Conservation (phyloP, 805 yeast species). For the Sugiyamaella valdiviana region DNA sequence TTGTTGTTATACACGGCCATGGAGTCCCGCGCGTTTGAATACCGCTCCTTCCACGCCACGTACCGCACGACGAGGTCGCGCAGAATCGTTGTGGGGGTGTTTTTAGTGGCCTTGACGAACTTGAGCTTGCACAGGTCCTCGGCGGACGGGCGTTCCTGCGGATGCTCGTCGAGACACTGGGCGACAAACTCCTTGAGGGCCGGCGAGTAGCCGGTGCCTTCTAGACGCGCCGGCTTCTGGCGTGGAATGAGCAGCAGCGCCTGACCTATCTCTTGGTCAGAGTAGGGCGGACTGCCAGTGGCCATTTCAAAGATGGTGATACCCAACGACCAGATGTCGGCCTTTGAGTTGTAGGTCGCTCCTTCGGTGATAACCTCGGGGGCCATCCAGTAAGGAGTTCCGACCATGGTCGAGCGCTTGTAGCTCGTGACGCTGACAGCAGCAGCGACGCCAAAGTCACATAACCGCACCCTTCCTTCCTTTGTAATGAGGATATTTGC, state of each 20-base stretch:
- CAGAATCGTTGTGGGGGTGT: constrained; percentile 51
- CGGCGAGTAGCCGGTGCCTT: constrained; percentile 77
- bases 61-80: constrained; percentile 63
- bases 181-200: constrained; percentile 83
- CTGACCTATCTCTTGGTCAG: constrained; percentile 89
- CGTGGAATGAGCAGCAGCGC: constrained; percentile 93
- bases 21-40: constrained; percentile 40
- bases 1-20: constrained; percentile 27
- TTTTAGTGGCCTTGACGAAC: constrained; percentile 59
- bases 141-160: constrained; percentile 80
- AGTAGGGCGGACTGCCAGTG: constrained; percentile 95
- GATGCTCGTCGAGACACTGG: constrained; percentile 86
- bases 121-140: constrained; percentile 73
- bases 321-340: constrained; percentile 97
- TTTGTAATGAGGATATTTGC: constrained; percentile 87
- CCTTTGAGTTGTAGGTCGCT: constrained; percentile 53
- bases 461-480: constrained; percentile 83
- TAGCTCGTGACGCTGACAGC: constrained; percentile 67
- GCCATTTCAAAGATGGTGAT: constrained; percentile 91
- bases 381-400: constrained; percentile 54
- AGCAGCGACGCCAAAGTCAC: constrained; percentile 99
- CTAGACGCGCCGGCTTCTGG: constrained; percentile 89
- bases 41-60: constrained; percentile 51
- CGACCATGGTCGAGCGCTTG: constrained; percentile 88
- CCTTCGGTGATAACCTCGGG: constrained; percentile 44